Base-by-base conservation (phyloP, 1,139 yeast genomes). In the Pichia sp. region DNA sequence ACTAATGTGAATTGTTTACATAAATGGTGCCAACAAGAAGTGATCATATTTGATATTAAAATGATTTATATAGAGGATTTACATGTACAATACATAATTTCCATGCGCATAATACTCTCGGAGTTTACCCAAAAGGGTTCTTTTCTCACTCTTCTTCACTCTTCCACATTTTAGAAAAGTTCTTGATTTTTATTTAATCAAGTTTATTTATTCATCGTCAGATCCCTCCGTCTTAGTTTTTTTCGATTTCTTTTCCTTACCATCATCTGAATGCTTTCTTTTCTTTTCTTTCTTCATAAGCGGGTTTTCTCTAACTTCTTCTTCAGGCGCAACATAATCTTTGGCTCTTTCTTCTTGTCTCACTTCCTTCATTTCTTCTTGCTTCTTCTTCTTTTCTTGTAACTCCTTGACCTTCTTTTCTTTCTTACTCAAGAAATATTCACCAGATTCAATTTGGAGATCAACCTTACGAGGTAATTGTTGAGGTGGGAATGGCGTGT, bases 401-500 rank as follows among this genome's bases (percentile, higher is more conserved):
- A 82, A 68, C 56, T 81, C 79, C 65, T 77, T 81, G 55, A 72
- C 69, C 51, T 79, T 84, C 71, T 85, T 85, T 57, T 90, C 95
- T 56, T 71, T 76, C 68, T 86, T 85, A 49, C 87, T 86, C 68
- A 92, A 73, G 78, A 92, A 92, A 70, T 87, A 92, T 65, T 94
- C 98, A 77, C 99, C 99, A 71, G 95, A 82, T 68, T 92, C 98
- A 67, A 94, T 88, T 69, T 90, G 95, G 63, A 90, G 71, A 77
- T 94, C 99, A 66, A 94, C 74, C 85, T 92, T 90, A 73, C 98
- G 83, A 61, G 97, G 98, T 55, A 79, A 77, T 68, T 87, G 99
- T 48, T 87, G 86, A 55, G 98, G 98, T 67, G 99, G 99, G 88
- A 94, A 94, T 61, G 98, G 98, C 33, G 98, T 92, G 76, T 92